A percentile compares a stretch with the other conserved stretches of the same genome.
Conservation (phyloP, 2,329 filamentous ascomycete genomes). For the Chaetomiaceae sp. region DNA sequence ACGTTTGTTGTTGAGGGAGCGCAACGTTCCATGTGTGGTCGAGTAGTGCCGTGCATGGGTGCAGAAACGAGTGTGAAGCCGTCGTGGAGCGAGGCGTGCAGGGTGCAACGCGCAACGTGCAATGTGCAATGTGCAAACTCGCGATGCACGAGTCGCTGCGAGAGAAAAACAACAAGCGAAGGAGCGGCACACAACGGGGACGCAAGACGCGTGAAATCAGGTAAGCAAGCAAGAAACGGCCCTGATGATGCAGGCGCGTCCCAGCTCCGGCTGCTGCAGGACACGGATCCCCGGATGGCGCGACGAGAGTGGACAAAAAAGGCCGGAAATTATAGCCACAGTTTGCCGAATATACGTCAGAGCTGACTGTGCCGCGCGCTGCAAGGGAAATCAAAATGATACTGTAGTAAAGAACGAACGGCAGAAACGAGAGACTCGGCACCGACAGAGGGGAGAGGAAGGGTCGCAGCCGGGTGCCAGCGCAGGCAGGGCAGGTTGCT, state of each 20-base stretch:
- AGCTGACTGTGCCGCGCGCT: constrained; percentile 14
- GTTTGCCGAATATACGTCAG: constrained; percentile 26
- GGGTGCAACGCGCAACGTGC: too few species aligned
- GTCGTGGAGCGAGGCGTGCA: too few species aligned
- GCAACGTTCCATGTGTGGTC: background rate
- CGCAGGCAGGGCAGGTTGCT: background rate
- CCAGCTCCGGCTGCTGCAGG: constrained; percentile 15
- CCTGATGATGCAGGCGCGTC: constrained; percentile 24
- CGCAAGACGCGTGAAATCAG: constrained; percentile 17
- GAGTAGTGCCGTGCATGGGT: background rate
- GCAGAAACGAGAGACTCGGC: background rate
- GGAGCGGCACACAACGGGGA: background rate
- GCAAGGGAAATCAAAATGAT: background rate
- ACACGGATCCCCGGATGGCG: constrained; percentile 15
- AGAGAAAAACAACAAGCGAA: constrained; percentile 8
- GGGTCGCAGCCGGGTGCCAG: background rate
- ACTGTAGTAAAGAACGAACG: constrained; percentile 2
- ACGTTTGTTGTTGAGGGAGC: background rate
- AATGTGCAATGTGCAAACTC: too few species aligned
- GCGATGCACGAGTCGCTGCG: background rate
- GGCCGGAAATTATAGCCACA: constrained; percentile 23
- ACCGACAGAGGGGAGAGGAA: background rate
- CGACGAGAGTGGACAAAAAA: constrained; percentile 21
- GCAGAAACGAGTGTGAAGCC: background rate
- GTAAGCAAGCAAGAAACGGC: constrained; percentile 13